Evolutionary conservation across 1,139 yeast species (phyloP).

Genomic region (Barnettozyma hawaiiensis): DNA sequence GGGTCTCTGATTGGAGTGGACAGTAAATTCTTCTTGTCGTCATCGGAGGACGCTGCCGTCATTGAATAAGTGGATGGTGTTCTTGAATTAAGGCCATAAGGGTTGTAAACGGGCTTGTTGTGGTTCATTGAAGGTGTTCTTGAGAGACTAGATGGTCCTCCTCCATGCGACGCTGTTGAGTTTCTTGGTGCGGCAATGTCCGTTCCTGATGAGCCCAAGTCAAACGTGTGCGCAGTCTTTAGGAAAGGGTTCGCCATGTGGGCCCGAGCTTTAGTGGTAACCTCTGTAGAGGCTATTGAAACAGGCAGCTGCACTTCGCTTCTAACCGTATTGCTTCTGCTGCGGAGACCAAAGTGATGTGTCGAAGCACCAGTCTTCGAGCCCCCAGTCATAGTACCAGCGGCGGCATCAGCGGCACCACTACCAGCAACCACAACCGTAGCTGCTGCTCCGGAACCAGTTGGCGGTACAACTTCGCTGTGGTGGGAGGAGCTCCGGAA

Average conservation of each 20-base stretch:
- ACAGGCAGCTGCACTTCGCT: not conserved
- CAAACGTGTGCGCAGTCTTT: constrained; percentile 10
- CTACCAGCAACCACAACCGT: no score
- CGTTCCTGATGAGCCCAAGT: constrained; percentile 21
- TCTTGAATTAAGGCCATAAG: constrained; percentile 26
- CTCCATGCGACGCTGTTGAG: constrained; percentile 8
- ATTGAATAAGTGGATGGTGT: constrained; percentile 21
- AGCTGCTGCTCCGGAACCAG: not conserved
- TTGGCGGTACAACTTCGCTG: not conserved
- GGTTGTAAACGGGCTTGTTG: constrained; percentile 27
- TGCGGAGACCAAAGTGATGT: constrained; percentile 6
- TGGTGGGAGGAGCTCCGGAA: constrained; percentile 9
- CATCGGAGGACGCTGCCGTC: constrained; percentile 26
- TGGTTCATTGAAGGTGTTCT: constrained; percentile 16
- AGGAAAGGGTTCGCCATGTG: constrained; percentile 16
- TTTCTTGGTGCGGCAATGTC: constrained; percentile 26
- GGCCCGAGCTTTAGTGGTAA: constrained; percentile 2
- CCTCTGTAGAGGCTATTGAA: not conserved
- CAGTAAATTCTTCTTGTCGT: constrained; percentile 41
- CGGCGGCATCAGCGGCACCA: not conserved
- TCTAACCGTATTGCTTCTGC: constrained; percentile 8
- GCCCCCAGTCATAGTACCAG: not conserved
- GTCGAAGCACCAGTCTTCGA: constrained; percentile 4
- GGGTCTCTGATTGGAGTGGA: constrained; percentile 68
- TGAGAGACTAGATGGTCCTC: constrained; percentile 6